Evolutionary conservation across 805 yeast genomes (phyloP).

Genomic region (Blastobotrys peoriensis): DNA sequence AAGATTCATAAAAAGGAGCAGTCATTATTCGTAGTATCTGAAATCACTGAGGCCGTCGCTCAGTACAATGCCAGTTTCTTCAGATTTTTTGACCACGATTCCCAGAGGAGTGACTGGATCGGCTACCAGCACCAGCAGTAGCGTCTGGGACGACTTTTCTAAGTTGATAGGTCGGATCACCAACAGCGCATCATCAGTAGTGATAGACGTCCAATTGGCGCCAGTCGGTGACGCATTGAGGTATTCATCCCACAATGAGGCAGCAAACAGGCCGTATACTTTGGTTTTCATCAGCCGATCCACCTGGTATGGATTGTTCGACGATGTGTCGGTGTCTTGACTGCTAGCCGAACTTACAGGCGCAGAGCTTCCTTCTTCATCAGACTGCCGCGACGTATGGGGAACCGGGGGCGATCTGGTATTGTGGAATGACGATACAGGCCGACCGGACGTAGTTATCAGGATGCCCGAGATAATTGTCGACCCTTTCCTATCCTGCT

Average conservation of each 20-base stretch:
- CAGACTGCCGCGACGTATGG: constrained; percentile 13
- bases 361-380: neutral
- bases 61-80: constrained; percentile 22
- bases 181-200: constrained; percentile 21
- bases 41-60: constrained; percentile 22
- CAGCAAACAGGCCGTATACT: constrained; percentile 27
- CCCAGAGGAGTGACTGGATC: constrained; percentile 25
- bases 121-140: constrained; percentile 25
- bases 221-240: constrained; percentile 1
- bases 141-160: constrained; percentile 8
- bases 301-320: constrained; percentile 17
- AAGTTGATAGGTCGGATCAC: constrained; percentile 16
- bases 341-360: neutral
- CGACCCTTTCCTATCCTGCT: constrained; percentile 12
- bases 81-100: constrained; percentile 19
- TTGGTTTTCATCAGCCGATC: constrained; percentile 25
- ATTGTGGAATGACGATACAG: constrained; percentile 21
- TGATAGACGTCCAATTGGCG: constrained; percentile 24
- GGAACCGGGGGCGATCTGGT: constrained; percentile 16
- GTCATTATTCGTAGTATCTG: constrained; percentile 8
- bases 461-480: constrained; percentile 21
- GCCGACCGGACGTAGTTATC: constrained; percentile 17
- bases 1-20: too few relatives aligned
- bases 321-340: too few relatives aligned
- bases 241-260: constrained; percentile 25